These are phyloP conservation scores for Ambrosia artemisiifolia DNA, from an alignment of 129 eudicot genomes.

Conservation along the genomic window DNA sequence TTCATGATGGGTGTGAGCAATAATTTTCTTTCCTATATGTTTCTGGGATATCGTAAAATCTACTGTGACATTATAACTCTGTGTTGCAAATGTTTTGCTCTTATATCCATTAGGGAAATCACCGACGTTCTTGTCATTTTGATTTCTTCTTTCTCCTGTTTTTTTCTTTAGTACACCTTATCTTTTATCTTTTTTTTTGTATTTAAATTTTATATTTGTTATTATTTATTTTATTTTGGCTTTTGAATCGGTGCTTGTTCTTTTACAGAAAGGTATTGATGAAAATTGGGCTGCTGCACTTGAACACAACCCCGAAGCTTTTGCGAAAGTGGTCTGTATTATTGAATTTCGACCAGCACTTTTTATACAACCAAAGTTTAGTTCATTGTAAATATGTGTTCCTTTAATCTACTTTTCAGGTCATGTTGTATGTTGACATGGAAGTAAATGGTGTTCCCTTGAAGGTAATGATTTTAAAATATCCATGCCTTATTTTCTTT, in stretches of 20 bases:
- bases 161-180: neutral
- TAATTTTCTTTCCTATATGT: neutral
- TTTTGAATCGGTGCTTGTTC: constrained; percentile 4
- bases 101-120: neutral
- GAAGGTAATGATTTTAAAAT: constrained; percentile 51
- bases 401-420: constrained; percentile 45
- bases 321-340: constrained; percentile 83
- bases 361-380: neutral
- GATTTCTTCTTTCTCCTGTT: neutral
- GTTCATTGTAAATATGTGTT: neutral
- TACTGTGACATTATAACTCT: neutral
- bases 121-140: neutral
- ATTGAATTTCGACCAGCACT: neutral
- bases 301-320: constrained; percentile 94
- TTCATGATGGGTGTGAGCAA: neutral
- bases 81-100: neutral
- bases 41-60: neutral
- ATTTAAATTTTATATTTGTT: neutral
- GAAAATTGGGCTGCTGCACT: constrained; percentile 97
- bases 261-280: constrained; percentile 82
- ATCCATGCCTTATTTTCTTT: constrained; percentile 1
- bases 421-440: constrained; percentile 97
- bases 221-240: constrained; percentile 2
- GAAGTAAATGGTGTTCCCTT: constrained; percentile 96
- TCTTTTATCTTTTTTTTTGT: neutral